Conservation (phyloP, 1,139 yeast genomes). For the Candida sanyaensis region DNA sequence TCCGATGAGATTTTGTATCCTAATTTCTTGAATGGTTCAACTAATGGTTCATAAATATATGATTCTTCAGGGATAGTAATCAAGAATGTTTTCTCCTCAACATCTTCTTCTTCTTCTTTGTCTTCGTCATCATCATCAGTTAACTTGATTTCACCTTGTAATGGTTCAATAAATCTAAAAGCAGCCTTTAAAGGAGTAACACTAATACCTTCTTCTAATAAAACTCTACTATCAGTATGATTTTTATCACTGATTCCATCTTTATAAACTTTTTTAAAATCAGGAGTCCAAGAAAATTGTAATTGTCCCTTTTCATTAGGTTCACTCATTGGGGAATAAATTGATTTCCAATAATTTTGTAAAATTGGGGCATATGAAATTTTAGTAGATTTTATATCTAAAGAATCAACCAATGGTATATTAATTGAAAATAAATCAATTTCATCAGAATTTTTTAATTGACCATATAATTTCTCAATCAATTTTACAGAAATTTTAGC, state of each 20-base stretch:
- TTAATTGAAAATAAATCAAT: slow-evolving; percentile 83
- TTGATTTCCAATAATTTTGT: slow-evolving; percentile 76
- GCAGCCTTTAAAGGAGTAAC: slow-evolving; percentile 86
- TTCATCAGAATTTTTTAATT: slow-evolving; percentile 50
- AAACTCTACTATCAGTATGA: slow-evolving; percentile 59
- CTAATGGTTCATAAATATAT: slow-evolving; percentile 63
- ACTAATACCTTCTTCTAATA: slow-evolving; percentile 55
- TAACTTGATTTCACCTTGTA: slow-evolving; percentile 57
- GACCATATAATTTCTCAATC: slow-evolving; percentile 54
- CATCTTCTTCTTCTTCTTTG: neutral
- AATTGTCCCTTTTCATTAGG: slow-evolving; percentile 26
- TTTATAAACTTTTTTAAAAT: slow-evolving; percentile 68
- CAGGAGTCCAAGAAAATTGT: slow-evolving; percentile 78
- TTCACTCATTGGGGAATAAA: slow-evolving; percentile 33
- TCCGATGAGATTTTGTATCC: slow-evolving; percentile 30
- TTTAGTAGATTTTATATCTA: slow-evolving; percentile 55
- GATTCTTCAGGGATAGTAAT: slow-evolving; percentile 39
- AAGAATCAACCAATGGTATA: slow-evolving; percentile 64
- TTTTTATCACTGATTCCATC: slow-evolving; percentile 54
- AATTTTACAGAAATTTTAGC: slow-evolving; percentile 66
- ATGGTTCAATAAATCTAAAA: slow-evolving; percentile 56
- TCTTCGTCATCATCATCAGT: slow-evolving; percentile 19
- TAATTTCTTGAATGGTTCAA: slow-evolving; percentile 38
- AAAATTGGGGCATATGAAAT: slow-evolving; percentile 75
- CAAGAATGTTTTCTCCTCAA: slow-evolving; percentile 18